A percentile compares a stretch with the other conserved stretches of the same genome.
phyloP scores from a whole-genome alignment of 495 filamentous ascomycete genomes.

The Penicillium robsamsonii region DNA sequence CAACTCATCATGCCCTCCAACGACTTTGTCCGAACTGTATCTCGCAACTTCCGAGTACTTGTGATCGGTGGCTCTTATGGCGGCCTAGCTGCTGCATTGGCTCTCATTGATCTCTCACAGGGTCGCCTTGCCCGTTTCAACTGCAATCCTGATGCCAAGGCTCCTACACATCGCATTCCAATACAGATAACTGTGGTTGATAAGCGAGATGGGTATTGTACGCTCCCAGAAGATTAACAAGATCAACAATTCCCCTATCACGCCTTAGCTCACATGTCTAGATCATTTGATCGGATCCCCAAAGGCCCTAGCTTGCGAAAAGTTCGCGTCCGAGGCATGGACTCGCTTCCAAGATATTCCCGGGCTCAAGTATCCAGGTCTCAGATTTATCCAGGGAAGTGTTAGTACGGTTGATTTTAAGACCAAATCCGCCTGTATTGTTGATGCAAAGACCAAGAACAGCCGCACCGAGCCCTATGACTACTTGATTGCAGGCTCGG shows the following conservation, averaged over 20 bases:
- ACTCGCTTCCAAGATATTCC: slow-evolving; percentile 58
- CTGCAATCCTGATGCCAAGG: slow-evolving; percentile 23
- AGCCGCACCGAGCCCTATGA: slow-evolving; percentile 52
- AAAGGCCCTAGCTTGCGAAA: slow-evolving; percentile 56
- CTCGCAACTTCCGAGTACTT: slow-evolving; percentile 40
- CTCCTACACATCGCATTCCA: slow-evolving; percentile 39
- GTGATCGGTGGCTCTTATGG: slow-evolving; percentile 66
- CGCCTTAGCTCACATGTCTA: slow-evolving; percentile 12
- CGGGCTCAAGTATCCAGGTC: slow-evolving; percentile 49
- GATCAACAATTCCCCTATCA: not conserved
- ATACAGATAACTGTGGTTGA: slow-evolving; percentile 67
- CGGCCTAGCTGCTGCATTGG: slow-evolving; percentile 59
- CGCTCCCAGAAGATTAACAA: slow-evolving; percentile 14
- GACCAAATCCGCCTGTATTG: slow-evolving; percentile 50
- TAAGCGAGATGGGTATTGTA: slow-evolving; percentile 69
- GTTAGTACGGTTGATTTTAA: slow-evolving; percentile 52
- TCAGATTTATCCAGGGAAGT: slow-evolving; percentile 57
- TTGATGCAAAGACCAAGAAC: slow-evolving; percentile 24
- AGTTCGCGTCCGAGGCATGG: slow-evolving; percentile 59
- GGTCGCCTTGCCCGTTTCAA: slow-evolving; percentile 42
- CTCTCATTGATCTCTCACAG: slow-evolving; percentile 57
- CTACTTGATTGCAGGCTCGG: slow-evolving; percentile 61
- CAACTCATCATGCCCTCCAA: slow-evolving; percentile 33
- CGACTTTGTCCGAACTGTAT: slow-evolving; percentile 23
- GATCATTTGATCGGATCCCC: slow-evolving; percentile 64